Base-by-base conservation (phyloP, 345 rosid species). In the Arabis hirsuta region DNA sequence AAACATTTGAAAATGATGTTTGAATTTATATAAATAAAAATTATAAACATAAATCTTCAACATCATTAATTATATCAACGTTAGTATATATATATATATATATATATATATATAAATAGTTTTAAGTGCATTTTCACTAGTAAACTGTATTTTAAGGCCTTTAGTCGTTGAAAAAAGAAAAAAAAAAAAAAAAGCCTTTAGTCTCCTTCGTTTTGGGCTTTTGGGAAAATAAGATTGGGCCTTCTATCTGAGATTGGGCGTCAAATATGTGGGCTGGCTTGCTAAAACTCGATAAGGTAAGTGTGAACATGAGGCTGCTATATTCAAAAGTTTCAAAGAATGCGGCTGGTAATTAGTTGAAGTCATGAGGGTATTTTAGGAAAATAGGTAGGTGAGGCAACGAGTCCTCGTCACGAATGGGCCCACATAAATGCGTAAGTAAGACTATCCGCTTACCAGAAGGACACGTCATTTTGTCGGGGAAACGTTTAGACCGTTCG, bases 381-480 rank as follows among this genome's bases (percentile, higher is more conserved):
- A 9, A 69, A 46, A 3, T 12, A 2, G 2, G 10, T 52, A 45
- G 0, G 0, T 0, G 3, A 45, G 11, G 27, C 39, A 46, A 32
- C 20, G 53, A 62, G 80, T 64, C 67, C 76, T 64, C 68, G 76
- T 71, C 80, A 76, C 19, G 56, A 24, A 12, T 1, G 76, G 76
- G 58, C 63, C 80, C 67, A 65, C 56, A 2, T 12, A 11, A 65
- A 57, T 77, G 63, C 62, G 72, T 71, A 69, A 51, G 68, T 12
- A 31, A 76, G 61, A 70, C 76, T 71, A 71, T 71, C 76, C 32
- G 72, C 62, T 76, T 57, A 77, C 50, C 68, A 71, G 62, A 65
- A 36, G 4, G 73, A 63, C 76, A 77, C 80, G 80, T 77, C 80
- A 77, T 77, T 42, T 65, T 77, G 80, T 77, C 80, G 76, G 76